Base-by-base conservation (phyloP, 306 rosid species). In the Arachis hypogaea region DNA sequence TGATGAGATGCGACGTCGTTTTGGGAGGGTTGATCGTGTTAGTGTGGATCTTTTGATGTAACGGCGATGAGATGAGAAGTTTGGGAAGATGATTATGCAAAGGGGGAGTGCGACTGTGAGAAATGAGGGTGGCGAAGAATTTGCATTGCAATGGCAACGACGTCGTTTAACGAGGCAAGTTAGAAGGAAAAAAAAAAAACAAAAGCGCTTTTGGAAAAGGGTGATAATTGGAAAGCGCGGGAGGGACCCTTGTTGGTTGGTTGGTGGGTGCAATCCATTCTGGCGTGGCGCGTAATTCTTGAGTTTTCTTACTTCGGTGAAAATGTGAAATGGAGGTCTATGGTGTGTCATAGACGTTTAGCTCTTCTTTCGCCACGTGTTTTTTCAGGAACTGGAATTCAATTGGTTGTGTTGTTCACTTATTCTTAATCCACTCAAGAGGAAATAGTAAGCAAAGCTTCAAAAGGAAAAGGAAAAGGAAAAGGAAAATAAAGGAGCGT, bases 231-330 rank as follows among this genome's bases (percentile, higher is more conserved):
- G 12, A 46, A 46, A 76, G 29, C 58, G 28, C 14, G 59, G 22
- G 73, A 67, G 79, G 79, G 84, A 68, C 68, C 71, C 56, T 54
- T n/a, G 28, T 9, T 45, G 29, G 74, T 4, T 10, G 11, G 2
- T 45, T 75, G 73, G 77, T 76, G 36, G 82, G 69, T 76, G 73
- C 70, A 50, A 63, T 68, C 46, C 6, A 74, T 52, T 44, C 38
- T 80, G 74, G 83, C 85, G 87, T 86, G 58, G 68, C 10, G 46
- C 16, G 58, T 80, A 83, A 78, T 76, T 77, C 77, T 83, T 45
- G 5, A 42, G 68, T 54, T 74, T 74, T 44, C 28, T 28, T 79
- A 65, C 18, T 73, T 75, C 38, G 50, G 36, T 78, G 28, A 22
- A 22, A 22, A 22, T 22, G 28, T 22, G 42, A 22, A 57, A n/a